Percentiles rank a stretch among this genome's conserved stretches.
Conservation (phyloP, 306 rosid genomes). For the Prosopis cineraria region DNA sequence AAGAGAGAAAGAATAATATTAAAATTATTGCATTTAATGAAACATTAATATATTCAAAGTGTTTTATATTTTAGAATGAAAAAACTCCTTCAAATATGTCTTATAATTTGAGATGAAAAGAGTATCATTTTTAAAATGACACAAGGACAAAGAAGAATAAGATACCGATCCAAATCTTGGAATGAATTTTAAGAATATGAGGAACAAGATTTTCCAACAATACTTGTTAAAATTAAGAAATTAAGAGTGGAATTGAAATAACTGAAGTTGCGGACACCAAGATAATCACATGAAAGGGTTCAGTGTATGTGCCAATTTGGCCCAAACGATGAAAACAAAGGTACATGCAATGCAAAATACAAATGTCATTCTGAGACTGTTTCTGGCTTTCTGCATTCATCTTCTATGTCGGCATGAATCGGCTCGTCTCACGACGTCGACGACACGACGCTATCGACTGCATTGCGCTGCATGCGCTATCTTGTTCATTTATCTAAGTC, state of each 20-base stretch:
- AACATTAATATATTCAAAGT: no score
- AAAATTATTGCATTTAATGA: no score
- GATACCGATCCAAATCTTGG: background rate
- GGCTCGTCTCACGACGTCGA: background rate
- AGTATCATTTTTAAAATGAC: no score
- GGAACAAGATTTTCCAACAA: no score
- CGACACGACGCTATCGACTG: background rate
- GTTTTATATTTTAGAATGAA: no score
- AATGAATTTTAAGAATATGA: no score
- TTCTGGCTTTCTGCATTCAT: background rate
- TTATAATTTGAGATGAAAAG: no score
- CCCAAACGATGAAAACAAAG: background rate
- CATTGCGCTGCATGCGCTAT: background rate
- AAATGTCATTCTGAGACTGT: background rate
- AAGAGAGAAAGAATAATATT: no score
- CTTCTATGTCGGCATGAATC: background rate
- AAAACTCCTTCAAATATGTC: no score
- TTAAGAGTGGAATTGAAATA: background rate
- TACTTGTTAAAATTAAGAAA: no score
- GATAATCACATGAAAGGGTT: background rate
- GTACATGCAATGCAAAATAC: background rate
- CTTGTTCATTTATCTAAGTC: background rate
- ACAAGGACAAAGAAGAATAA: no score
- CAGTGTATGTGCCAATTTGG: background rate
- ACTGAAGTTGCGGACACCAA: background rate